These are phyloP conservation scores for Lecanicillium sp. DNA, from an alignment of 2,329 filamentous ascomycete species.

Conservation along the genomic window DNA sequence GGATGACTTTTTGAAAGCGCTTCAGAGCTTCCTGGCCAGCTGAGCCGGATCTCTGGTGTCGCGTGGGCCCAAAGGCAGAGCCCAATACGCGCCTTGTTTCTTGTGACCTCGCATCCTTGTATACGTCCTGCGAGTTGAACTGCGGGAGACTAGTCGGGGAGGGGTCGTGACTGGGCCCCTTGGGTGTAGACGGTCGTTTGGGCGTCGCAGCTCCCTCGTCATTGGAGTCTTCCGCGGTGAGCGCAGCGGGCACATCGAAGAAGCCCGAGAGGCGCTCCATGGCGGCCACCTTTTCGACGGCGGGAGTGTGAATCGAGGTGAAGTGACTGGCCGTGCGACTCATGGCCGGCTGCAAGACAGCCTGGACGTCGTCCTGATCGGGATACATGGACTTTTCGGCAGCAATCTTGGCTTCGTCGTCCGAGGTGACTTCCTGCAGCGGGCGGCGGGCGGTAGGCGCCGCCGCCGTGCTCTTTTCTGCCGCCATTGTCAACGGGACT, in stretches of 20 bases:
- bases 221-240: constrained; percentile 14
- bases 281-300: constrained; percentile 51
- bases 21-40: constrained; percentile 52
- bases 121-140: constrained; percentile 14
- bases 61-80: constrained; percentile 40
- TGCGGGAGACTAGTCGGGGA: background rate
- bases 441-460: background rate
- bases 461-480: background rate
- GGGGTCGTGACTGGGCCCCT: background rate
- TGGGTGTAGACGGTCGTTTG: background rate
- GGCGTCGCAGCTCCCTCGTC: constrained; percentile 15
- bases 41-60: constrained; percentile 47
- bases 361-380: constrained; percentile 52
- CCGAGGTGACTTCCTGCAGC: constrained; percentile 2
- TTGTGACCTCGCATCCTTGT: constrained; percentile 1
- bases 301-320: constrained; percentile 48
- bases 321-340: constrained; percentile 51
- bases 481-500: background rate
- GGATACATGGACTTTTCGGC: constrained; percentile 35
- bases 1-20: constrained; percentile 50
- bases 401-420: constrained; percentile 16
- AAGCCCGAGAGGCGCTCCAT: constrained; percentile 35
- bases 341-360: constrained; percentile 53
- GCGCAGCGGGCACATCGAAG: constrained; percentile 21
- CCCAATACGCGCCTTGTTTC: constrained; percentile 32